Percentiles rank a stretch among this genome's conserved stretches.
Evolutionary conservation across 148 eudicot species (phyloP).

Genomic region (Rhododendron molle): DNA sequence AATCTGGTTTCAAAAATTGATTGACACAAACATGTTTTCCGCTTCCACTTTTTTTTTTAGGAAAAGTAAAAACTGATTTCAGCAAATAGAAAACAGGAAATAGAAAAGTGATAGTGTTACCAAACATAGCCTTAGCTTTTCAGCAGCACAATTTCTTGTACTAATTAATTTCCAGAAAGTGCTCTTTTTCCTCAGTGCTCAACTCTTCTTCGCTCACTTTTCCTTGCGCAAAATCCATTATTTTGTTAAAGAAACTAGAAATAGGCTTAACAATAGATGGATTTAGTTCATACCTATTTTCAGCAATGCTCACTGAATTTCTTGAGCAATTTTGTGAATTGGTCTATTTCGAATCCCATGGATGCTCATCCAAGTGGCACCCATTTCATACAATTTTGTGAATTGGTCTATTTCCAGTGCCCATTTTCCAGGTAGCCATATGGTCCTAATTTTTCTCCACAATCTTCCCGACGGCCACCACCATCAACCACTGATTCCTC

Average conservation of each 20-base stretch:
- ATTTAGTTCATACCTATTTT: slow-evolving; percentile 55
- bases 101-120: too few species aligned
- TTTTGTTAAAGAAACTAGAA: slow-evolving; percentile 44
- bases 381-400: slow-evolving; percentile 52
- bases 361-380: slow-evolving; percentile 76
- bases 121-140: slow-evolving; percentile 33
- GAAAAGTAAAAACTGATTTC: too few species aligned
- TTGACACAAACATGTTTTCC: too few species aligned
- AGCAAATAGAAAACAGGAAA: too few species aligned
- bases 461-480: too few species aligned
- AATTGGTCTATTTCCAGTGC: too few species aligned
- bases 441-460: too few species aligned
- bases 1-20: too few species aligned
- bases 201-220: slow-evolving; percentile 21
- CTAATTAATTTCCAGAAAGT: not conserved
- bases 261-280: slow-evolving; percentile 52
- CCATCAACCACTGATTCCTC: too few species aligned
- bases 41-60: too few species aligned
- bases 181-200: slow-evolving; percentile 9
- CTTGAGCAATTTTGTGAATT: slow-evolving; percentile 60
- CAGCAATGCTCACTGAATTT: slow-evolving; percentile 46
- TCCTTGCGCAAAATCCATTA: slow-evolving; percentile 69
- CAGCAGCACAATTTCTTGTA: slow-evolving; percentile 8
- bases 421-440: too few species aligned
- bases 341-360: slow-evolving; percentile 90